phyloP scores from a whole-genome alignment of 495 filamentous ascomycete genomes.

The Aspergillus bertholletiae region DNA sequence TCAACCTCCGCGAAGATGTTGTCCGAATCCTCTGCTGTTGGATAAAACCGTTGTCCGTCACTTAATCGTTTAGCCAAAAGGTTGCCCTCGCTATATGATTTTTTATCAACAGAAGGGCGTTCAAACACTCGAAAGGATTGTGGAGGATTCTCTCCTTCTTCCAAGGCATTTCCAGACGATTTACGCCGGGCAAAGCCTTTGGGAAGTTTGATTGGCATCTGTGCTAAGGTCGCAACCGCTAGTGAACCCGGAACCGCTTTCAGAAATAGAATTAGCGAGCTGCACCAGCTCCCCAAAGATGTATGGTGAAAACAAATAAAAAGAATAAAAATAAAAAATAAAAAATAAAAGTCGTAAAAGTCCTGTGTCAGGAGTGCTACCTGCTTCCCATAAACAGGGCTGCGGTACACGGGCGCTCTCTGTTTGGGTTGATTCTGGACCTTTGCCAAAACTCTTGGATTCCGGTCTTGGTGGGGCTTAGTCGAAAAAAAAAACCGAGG shows the following conservation, averaged over 20 bases:
- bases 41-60: slow-evolving; percentile 32
- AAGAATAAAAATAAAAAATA: no score
- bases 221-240: slow-evolving; percentile 9
- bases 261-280: slow-evolving; percentile 7
- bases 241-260: slow-evolving; percentile 13
- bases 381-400: slow-evolving; percentile 15
- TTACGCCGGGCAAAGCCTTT: slow-evolving; percentile 64
- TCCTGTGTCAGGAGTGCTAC: slow-evolving; percentile 11
- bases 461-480: slow-evolving; percentile 14
- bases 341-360: not conserved
- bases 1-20: slow-evolving; percentile 38
- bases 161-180: slow-evolving; percentile 62
- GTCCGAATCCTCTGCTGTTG: slow-evolving; percentile 54
- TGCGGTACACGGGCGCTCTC: slow-evolving; percentile 1
- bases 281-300: slow-evolving; percentile 5
- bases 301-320: not conserved
- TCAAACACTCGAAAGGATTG: slow-evolving; percentile 61
- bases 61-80: slow-evolving; percentile 38
- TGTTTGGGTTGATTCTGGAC: slow-evolving; percentile 15
- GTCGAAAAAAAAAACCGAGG: slow-evolving; percentile 5
- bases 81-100: slow-evolving; percentile 49
- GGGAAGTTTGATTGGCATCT: slow-evolving; percentile 68
- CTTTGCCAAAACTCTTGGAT: slow-evolving; percentile 10
- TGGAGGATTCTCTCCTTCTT: slow-evolving; percentile 47
- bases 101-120: slow-evolving; percentile 41